Base-by-base conservation (phyloP, 2,329 filamentous ascomycete species). In the Talaromyces sp. region DNA sequence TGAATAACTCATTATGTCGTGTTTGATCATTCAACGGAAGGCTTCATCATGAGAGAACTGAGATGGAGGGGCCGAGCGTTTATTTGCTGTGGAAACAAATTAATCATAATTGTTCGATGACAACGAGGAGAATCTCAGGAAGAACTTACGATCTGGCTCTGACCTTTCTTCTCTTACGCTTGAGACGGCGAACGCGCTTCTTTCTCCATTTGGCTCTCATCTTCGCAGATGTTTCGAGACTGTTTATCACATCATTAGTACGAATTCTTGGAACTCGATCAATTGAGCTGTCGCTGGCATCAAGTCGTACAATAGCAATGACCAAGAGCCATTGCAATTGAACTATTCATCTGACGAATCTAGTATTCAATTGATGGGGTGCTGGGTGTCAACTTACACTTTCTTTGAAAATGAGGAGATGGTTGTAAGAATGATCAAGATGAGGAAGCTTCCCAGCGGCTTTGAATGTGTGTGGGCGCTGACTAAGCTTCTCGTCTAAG, bases 91-190 rank as follows among this genome's bases (percentile, higher is more conserved):
- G 28, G 33, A 28, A 33, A 21, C 19, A 48, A 33, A 48, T 48
- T 48, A 48, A 48, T 28, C 11, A 55, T 13, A 48, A 35, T 35
- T 15, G 28, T 15, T 10, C 36, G 2, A 37, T 21, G 13, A 36
- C 21, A 35, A 33, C 8, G 17, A 55, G 15, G 19, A 43, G 40
- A n/a, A n/a, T n/a, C 21, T n/a, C 22, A 19, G 2, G 43, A 19
- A 31, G 46, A 31, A 80, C 91, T 85, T 85, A 97, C 94, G 87
- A 92, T 83, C 94, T 84, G 74, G 93, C 94, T 79, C 94, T 87
- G 83, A 94, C 96, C 93, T 99, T 99, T 91, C 94, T 95, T 84
- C 94, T 91, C 92, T 99, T 99, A 78, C 92, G 89, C 89, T 97
- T 97, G 80, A 99, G 91, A 81, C 94, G 88, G 75, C 94, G 86